These are phyloP conservation scores for Ilyonectria destructans DNA, from an alignment of 2,329 filamentous ascomycete genomes.

Conservation along the genomic window DNA sequence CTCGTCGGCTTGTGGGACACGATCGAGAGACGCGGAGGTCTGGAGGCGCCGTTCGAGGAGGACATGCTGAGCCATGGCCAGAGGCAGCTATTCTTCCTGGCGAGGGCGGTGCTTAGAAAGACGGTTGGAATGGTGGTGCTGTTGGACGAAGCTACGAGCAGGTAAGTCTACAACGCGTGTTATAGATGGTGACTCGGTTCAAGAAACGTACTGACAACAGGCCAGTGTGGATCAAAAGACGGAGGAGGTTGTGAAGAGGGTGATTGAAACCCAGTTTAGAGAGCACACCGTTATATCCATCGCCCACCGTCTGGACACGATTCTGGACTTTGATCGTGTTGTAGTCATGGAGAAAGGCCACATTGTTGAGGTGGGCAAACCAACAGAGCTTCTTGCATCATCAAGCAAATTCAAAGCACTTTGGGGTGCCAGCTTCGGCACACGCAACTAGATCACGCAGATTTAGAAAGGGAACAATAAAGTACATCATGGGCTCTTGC, in stretches of 20 bases:
- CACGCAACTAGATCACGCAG: background rate
- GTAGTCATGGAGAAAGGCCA: constrained; percentile 49
- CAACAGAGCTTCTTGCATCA: constrained; percentile 41
- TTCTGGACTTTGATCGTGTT: constrained; percentile 55
- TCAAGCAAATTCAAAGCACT: constrained; percentile 44
- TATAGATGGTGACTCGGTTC: background rate
- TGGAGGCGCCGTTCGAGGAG: constrained; percentile 55
- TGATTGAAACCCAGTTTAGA: constrained; percentile 53
- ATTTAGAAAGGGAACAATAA: background rate
- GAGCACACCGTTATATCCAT: constrained; percentile 68
- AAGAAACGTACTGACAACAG: constrained; percentile 17
- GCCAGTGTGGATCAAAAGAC: constrained; percentile 54
- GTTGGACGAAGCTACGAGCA: constrained; percentile 61
- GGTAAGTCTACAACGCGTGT: constrained; percentile 42
- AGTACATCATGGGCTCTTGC: background rate
- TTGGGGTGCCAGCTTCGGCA: constrained; percentile 49
- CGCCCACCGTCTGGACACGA: constrained; percentile 61
- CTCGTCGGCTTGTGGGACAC: constrained; percentile 61
- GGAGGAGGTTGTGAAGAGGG: constrained; percentile 51
- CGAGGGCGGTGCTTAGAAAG: constrained; percentile 61
- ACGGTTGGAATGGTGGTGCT: constrained; percentile 59
- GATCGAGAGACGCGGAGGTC: constrained; percentile 57
- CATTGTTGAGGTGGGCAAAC: constrained; percentile 48
- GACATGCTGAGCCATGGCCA: constrained; percentile 63
- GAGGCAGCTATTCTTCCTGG: constrained; percentile 67